Base-by-base conservation (phyloP, 495 filamentous ascomycete genomes). In the Aspergillus taichungensis region DNA sequence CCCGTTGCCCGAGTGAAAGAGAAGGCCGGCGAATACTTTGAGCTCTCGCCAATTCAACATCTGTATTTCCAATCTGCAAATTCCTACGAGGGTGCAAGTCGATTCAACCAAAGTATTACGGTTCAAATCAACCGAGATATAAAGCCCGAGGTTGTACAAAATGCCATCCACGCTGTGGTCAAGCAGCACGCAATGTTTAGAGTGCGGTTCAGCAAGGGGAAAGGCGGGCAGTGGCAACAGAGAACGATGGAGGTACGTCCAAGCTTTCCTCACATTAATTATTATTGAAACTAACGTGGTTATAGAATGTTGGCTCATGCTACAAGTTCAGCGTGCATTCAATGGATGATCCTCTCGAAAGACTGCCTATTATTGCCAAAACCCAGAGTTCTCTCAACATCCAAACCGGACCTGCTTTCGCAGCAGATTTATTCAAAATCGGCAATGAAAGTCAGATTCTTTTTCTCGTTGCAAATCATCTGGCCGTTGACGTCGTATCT, bases 31-130 rank as follows among this genome's bases (percentile, higher is more conserved):
- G 71, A 76, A 30, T 50, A 54, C 31, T 87, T 87, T 53, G 71
- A 69, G 8, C 56, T 73, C 9, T 70, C 70, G 7, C 69, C 71
- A 13, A 63, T 73, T 30, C 71, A 75, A 47, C 56, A 56, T 18
- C 52, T 75, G 7, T 73, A 67, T 44, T 67, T 72, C 46, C 63
- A 80, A 27, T 60, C 60, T n/a, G 56, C 62, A 0, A 49, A 55
- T n/a, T 62, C 72, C 2, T 72, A 67, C 27, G 68, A 73, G 45
- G 76, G 75, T 24, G 50, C 28, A 0, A 52, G 57, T 35, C 77
- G 82, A 29, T 88, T 84, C 59, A 87, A 87, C 53, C 82, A 84
- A 51, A 86, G 83, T 54, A 71, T 85, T 31, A 68, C 83, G 3
- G 63, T 88, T 9, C 69, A 75, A 5, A 51, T 87, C 8, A 70